phyloP scores from a whole-genome alignment of 352 stramenopile species.

The Thalassiosira exigua region DNA sequence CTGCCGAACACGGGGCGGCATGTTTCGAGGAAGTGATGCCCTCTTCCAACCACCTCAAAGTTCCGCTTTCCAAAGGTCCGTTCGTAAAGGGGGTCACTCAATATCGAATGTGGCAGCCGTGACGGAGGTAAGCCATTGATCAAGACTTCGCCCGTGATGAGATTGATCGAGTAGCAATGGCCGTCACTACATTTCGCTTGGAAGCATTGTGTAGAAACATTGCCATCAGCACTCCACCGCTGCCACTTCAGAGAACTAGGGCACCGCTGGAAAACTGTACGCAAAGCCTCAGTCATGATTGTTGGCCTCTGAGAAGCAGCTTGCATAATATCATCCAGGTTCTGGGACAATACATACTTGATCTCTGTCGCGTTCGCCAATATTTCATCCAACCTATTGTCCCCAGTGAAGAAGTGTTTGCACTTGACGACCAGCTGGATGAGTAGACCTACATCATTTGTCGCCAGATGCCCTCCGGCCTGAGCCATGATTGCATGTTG shows the following conservation, averaged over 20 bases:
- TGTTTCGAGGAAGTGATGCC: slow-evolving; percentile 45
- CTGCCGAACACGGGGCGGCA: slow-evolving; percentile 14
- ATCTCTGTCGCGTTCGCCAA: slow-evolving; percentile 30
- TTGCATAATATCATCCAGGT: slow-evolving; percentile 36
- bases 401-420: slow-evolving; percentile 44
- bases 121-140: slow-evolving; percentile 58
- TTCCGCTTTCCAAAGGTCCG: slow-evolving; percentile 47
- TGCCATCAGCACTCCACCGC: slow-evolving; percentile 5
- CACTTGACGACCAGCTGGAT: slow-evolving; percentile 46
- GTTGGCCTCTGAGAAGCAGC: neutral
- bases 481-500: slow-evolving; percentile 46
- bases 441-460: slow-evolving; percentile 43
- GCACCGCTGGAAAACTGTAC: slow-evolving; percentile 29
- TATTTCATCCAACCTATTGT: slow-evolving; percentile 30
- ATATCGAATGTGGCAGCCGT: slow-evolving; percentile 41
- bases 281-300: slow-evolving; percentile 42
- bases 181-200: slow-evolving; percentile 21
- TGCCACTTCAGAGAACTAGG: slow-evolving; percentile 38
- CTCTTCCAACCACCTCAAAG: slow-evolving; percentile 52
- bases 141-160: slow-evolving; percentile 56
- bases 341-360: slow-evolving; percentile 24
- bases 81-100: slow-evolving; percentile 44
- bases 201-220: slow-evolving; percentile 31
- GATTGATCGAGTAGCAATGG: slow-evolving; percentile 47
- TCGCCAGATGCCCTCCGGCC: slow-evolving; percentile 25